phyloP scores from a whole-genome alignment of 306 rosid species.

The Cicer arietinum region DNA sequence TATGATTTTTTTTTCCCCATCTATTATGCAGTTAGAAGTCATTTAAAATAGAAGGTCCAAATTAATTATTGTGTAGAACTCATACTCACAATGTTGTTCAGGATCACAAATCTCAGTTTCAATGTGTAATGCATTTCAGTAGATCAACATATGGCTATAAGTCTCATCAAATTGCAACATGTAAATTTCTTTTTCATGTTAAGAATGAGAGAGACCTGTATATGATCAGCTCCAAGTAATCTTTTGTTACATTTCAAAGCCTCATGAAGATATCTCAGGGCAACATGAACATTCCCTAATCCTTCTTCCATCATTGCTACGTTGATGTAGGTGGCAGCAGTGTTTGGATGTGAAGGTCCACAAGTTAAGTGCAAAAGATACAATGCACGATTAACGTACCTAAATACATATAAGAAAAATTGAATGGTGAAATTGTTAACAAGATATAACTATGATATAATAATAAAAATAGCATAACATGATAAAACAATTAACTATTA shows the following conservation, averaged over 20 bases:
- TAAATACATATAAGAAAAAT: constrained; percentile 37
- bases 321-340: constrained; percentile 97
- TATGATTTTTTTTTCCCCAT: not conserved
- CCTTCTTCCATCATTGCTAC: constrained; percentile 99
- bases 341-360: constrained; percentile 99
- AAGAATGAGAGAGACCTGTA: constrained; percentile 70
- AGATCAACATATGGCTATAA: constrained; percentile 21
- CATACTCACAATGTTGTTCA: not conserved
- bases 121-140: not conserved
- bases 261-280: constrained; percentile 96
- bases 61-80: constrained; percentile 4
- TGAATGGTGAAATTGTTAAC: constrained; percentile 20
- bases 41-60: not conserved
- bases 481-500: constrained; percentile 20
- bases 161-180: constrained; percentile 32
- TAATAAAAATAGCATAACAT: constrained; percentile 6
- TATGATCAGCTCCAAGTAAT: constrained; percentile 96
- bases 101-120: constrained; percentile 28
- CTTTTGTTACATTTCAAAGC: constrained; percentile 97
- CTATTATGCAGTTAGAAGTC: constrained; percentile 17
- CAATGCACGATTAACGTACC: constrained; percentile 96
- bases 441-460: not conserved
- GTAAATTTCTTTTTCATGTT: constrained; percentile 14
- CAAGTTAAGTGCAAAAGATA: constrained; percentile 95
- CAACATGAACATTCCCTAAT: constrained; percentile 94